Evolutionary conservation across 2,329 filamentous ascomycete species (phyloP).

Genomic region (Cladobotryum mycophilum): DNA sequence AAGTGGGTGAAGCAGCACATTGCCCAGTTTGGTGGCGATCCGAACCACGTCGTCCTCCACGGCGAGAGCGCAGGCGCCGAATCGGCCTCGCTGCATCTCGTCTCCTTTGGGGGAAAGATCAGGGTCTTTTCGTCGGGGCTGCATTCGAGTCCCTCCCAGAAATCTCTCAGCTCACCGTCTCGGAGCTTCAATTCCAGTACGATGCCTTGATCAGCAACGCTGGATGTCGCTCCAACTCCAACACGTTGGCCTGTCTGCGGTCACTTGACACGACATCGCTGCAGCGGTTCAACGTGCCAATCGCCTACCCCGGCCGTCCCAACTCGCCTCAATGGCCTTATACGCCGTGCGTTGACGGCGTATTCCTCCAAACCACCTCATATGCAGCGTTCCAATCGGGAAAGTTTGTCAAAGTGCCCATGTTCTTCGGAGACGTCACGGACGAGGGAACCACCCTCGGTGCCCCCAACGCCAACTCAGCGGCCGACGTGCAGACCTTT

Average conservation of each 20-base stretch:
- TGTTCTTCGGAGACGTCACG: constrained; percentile 38
- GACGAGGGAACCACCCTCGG: constrained; percentile 33
- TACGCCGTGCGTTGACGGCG: constrained; percentile 47
- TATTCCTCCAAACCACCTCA: constrained; percentile 42
- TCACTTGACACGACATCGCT: constrained; percentile 34
- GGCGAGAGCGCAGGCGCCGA: constrained; percentile 64
- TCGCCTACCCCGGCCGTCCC: constrained; percentile 23
- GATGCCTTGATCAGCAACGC: constrained; percentile 5
- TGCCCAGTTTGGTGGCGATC: constrained; percentile 15
- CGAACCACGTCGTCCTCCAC: constrained; percentile 57
- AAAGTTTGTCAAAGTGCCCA: constrained; percentile 47
- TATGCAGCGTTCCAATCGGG: constrained; percentile 43
- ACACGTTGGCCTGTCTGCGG: constrained; percentile 42
- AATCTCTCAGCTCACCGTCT: constrained; percentile 36
- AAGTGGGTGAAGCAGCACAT: constrained; percentile 16
- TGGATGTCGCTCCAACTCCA: constrained; percentile 17
- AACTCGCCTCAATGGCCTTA: constrained; percentile 44
- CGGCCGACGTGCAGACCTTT: constrained; percentile 1
- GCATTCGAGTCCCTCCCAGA: constrained; percentile 47
- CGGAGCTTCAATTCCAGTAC: constrained; percentile 9
- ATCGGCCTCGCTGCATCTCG: constrained; percentile 57
- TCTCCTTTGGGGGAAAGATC: constrained; percentile 44
- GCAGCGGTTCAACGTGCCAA: constrained; percentile 36
- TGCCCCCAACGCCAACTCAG: constrained; percentile 5
- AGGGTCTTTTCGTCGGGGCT: constrained; percentile 44